Evolutionary conservation across 192 early-diverging fungal species (phyloP), one percentile per base, ranked within the genome.

Genomic region (Haplosporangium gracile): DNA sequence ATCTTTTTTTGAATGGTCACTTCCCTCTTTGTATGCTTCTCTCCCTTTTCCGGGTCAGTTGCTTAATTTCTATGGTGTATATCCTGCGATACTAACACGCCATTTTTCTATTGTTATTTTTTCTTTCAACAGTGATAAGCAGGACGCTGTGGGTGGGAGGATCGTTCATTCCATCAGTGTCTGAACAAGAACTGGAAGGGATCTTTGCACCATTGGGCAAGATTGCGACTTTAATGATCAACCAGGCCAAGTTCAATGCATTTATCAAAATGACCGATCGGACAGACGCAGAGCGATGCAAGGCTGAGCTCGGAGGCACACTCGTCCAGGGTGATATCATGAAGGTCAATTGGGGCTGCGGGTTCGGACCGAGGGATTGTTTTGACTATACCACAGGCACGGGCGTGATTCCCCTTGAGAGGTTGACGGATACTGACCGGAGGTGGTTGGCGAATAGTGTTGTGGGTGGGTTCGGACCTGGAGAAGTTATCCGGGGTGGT

Each of bases 201-300:
- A 88, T 90, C n/a, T 90, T 90, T 82, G 13, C 83, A 9, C 45
- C 72, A 10, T 51, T 78, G 51, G 89, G 89, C 3, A 63, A 70
- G 45, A 87, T 90, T 53, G 84, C 87, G 29, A 88, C 80, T 4
- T 57, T 88, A 40, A 90, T 88, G 86, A 71, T 90, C 26, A 90
- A 90, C 55, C 83, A 86, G 7, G 80, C 83, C 22, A 90, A 90
- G 77, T 85, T 82, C 70, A 88, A 90, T 72, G 89, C 86, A 16
- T 90, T 90, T 77, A 82, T 90, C 51, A 90, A 90, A 70, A 88
- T 90, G 89, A 80, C 80, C 7, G 83, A 77, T 42, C 89, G 89
- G 29, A 32, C 74, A 22, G 78, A 76, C 6, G 86, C 89, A 0
- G 78, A 83, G 34, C 53, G 80, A 34, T 86, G 81, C 60, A 85